These are phyloP conservation scores for Mimosa bimucronata DNA, from an alignment of 306 rosid genomes.

Conservation along the genomic window DNA sequence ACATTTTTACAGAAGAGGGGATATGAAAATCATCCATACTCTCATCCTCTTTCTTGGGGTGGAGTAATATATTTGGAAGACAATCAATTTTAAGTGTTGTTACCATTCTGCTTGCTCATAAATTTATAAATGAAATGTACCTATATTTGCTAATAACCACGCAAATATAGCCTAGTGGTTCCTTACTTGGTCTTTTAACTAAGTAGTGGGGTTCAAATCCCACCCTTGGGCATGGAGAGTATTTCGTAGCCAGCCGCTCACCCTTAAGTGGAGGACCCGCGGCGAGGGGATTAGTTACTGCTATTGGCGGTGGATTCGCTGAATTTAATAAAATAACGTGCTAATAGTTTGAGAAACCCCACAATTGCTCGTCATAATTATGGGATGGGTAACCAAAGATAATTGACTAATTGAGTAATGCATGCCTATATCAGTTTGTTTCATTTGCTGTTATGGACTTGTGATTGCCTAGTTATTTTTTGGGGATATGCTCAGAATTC, in stretches of 20 bases:
- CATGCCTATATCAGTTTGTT: background rate
- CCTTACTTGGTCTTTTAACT: too few relatives aligned
- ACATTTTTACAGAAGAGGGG: background rate
- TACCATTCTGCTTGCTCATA: conserved; percentile 9
- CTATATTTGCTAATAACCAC: too few relatives aligned
- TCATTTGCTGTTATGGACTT: background rate
- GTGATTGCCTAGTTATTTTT: background rate
- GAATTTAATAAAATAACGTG: too few relatives aligned
- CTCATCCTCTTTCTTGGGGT: conserved; percentile 24
- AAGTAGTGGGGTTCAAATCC: too few relatives aligned
- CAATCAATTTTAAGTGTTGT: background rate
- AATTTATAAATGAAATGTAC: conserved; percentile 4
- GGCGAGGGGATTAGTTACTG: too few relatives aligned
- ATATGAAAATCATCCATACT: conserved; percentile 1
- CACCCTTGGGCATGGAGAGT: too few relatives aligned
- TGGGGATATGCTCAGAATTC: background rate
- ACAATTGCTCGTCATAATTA: background rate
- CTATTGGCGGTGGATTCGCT: too few relatives aligned
- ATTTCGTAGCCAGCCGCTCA: too few relatives aligned
- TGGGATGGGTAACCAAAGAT: conserved; percentile 3
- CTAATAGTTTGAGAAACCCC: background rate
- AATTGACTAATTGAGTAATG: background rate
- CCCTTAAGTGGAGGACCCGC: too few relatives aligned
- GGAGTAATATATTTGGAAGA: background rate
- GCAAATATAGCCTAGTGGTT: too few relatives aligned